Percentiles rank a stretch among this genome's conserved stretches.
Evolutionary conservation across 768 basidiomycete species (phyloP).

Genomic region (Leccinellum rugosiceps): DNA sequence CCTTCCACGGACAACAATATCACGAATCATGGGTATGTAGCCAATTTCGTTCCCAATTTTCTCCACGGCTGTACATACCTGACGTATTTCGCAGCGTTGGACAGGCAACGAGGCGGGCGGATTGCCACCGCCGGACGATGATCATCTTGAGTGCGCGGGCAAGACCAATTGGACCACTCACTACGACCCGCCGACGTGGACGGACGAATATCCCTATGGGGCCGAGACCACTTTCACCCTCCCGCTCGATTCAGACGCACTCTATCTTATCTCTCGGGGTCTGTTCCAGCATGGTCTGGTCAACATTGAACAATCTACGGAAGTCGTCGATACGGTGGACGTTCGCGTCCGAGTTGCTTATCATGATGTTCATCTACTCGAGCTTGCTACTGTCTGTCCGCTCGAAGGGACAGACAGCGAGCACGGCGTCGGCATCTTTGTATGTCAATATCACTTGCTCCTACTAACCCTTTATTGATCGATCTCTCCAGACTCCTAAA

Average conservation of each 20-base stretch:
- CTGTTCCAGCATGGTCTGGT: slow-evolving; percentile 25
- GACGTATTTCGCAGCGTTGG: slow-evolving; percentile 9
- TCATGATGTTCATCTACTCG: slow-evolving; percentile 10
- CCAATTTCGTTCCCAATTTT: not conserved
- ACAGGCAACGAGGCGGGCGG: not conserved
- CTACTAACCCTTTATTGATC: not conserved
- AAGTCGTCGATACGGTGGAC: slow-evolving; percentile 26
- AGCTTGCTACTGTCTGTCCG: slow-evolving; percentile 29
- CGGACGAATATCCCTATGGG: slow-evolving; percentile 18
- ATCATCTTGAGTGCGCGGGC: slow-evolving; percentile 10
- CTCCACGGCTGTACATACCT: not conserved
- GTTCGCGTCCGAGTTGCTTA: slow-evolving; percentile 30
- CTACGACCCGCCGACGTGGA: slow-evolving; percentile 25
- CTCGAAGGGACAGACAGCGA: slow-evolving; percentile 23
- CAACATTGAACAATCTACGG: slow-evolving; percentile 29
- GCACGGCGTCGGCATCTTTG: slow-evolving; percentile 34
- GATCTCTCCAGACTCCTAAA: slow-evolving; percentile 31
- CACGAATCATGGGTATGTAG: slow-evolving; percentile 8
- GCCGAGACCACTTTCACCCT: slow-evolving; percentile 29
- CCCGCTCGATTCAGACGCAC: slow-evolving; percentile 27
- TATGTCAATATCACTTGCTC: slow-evolving; percentile 12
- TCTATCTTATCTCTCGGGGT: slow-evolving; percentile 33
- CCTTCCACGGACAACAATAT: not conserved
- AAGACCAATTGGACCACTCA: slow-evolving; percentile 23
- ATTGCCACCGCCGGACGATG: not conserved